Evolutionary conservation across 306 rosid species (phyloP).

Genomic region (Cicer arietinum): DNA sequence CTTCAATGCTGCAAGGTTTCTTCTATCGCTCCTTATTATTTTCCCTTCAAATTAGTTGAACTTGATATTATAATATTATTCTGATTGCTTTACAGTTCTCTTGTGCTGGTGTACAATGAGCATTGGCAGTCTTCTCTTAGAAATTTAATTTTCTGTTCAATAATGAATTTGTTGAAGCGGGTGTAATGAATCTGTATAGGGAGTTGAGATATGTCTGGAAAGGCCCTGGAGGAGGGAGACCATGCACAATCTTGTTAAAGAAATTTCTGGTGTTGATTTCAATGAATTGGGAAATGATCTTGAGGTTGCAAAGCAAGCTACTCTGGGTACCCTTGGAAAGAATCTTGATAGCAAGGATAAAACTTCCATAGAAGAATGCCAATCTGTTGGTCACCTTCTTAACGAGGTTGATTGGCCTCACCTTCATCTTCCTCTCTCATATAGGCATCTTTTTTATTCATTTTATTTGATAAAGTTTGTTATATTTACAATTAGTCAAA

Average conservation of each 20-base stretch:
- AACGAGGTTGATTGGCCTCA: slow-evolving; percentile 69
- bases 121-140: slow-evolving; percentile 34
- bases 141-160: slow-evolving; percentile 30
- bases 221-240: slow-evolving; percentile 97
- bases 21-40: neutral
- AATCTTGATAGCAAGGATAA: slow-evolving; percentile 73
- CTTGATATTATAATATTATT: slow-evolving; percentile 9
- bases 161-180: slow-evolving; percentile 40
- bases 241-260: slow-evolving; percentile 97
- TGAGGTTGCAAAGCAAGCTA: slow-evolving; percentile 68
- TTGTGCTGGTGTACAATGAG: slow-evolving; percentile 12
- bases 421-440: slow-evolving; percentile 32
- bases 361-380: slow-evolving; percentile 73
- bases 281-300: slow-evolving; percentile 71
- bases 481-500: neutral
- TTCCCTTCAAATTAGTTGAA: slow-evolving; percentile 5
- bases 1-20: neutral
- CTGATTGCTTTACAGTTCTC: slow-evolving; percentile 21
- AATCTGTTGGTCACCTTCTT: slow-evolving; percentile 82
- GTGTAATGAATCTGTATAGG: slow-evolving; percentile 58
- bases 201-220: slow-evolving; percentile 81
- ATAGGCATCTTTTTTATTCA: slow-evolving; percentile 28
- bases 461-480: slow-evolving; percentile 36
- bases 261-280: slow-evolving; percentile 73
- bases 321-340: slow-evolving; percentile 58